Conservation (phyloP, 192 early-diverging fungal species). For the Rhizophagus prolifer region DNA sequence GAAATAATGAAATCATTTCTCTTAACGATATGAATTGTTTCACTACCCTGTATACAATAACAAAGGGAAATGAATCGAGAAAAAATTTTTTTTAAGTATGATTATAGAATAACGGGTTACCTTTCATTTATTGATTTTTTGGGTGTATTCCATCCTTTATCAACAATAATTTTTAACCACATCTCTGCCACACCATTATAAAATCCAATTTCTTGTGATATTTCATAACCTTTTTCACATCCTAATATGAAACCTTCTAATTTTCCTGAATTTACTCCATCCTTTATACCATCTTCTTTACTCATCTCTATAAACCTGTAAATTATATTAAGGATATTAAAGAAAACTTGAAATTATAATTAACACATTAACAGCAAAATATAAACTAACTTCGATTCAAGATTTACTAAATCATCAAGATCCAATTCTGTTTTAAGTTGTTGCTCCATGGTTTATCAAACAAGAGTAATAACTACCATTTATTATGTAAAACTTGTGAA, state of each 20-base stretch:
- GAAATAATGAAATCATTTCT: constrained; percentile 46
- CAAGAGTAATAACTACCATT: no score
- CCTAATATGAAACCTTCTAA: constrained; percentile 57
- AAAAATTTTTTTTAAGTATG: not conserved
- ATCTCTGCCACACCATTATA: constrained; percentile 51
- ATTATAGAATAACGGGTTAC: not conserved
- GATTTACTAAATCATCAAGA: constrained; percentile 46
- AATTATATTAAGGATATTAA: not conserved
- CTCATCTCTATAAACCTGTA: constrained; percentile 58
- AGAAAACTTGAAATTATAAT: not conserved
- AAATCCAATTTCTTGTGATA: constrained; percentile 55
- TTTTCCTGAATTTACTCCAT: constrained; percentile 48
- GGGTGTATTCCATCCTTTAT: constrained; percentile 34
- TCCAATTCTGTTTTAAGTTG: constrained; percentile 42
- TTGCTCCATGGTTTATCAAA: not conserved
- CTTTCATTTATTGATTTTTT: constrained; percentile 18
- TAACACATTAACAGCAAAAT: no score
- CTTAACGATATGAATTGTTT: constrained; percentile 47
- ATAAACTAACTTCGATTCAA: constrained; percentile 47
- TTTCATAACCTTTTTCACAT: constrained; percentile 56
- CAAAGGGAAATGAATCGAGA: constrained; percentile 2
- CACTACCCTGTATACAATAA: constrained; percentile 37
- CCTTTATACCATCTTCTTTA: constrained; percentile 51
- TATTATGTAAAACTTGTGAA: no score
- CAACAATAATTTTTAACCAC: constrained; percentile 41